phyloP scores from a whole-genome alignment of 2,329 filamentous ascomycete genomes.

The Clathrospora elynae region DNA sequence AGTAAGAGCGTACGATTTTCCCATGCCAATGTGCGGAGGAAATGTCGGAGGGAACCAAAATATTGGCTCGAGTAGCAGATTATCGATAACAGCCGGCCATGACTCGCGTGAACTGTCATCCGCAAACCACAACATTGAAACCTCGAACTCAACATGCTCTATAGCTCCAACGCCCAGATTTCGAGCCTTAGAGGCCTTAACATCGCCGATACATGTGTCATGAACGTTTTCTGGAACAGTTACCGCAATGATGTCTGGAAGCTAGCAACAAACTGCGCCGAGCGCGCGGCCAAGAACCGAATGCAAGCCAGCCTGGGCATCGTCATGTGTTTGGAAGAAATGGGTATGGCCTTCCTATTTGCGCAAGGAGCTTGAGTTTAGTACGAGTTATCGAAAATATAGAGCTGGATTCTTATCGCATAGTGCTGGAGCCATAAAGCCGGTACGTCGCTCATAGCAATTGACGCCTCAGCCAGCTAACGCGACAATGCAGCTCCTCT shows the following conservation, averaged over 20 bases:
- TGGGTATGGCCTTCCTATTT: slow-evolving; percentile 38
- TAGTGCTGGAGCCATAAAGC: slow-evolving; percentile 14
- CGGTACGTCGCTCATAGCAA: background rate
- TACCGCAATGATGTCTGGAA: background rate
- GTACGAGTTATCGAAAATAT: background rate
- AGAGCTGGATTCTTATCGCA: slow-evolving; percentile 23
- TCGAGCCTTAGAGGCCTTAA: too few species aligned
- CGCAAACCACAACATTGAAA: background rate
- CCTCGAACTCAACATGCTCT: background rate
- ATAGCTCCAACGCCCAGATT: background rate
- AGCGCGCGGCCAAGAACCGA: slow-evolving; percentile 7
- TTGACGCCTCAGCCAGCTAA: slow-evolving; percentile 4
- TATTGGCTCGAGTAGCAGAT: too few species aligned
- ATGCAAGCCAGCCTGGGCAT: slow-evolving; percentile 31
- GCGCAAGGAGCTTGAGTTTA: slow-evolving; percentile 24
- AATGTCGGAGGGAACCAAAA: too few species aligned
- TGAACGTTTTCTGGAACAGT: too few species aligned
- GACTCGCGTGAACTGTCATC: slow-evolving; percentile 4
- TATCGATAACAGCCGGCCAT: slow-evolving; percentile 5
- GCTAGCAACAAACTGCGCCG: background rate
- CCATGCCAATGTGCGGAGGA: too few species aligned
- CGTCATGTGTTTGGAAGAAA: slow-evolving; percentile 30
- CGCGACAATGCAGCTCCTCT: slow-evolving; percentile 34
- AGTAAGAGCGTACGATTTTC: too few species aligned
- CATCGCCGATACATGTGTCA: too few species aligned